Evolutionary conservation across 2,329 filamentous ascomycete species (phyloP).

Genomic region (Diaporthe sp.): DNA sequence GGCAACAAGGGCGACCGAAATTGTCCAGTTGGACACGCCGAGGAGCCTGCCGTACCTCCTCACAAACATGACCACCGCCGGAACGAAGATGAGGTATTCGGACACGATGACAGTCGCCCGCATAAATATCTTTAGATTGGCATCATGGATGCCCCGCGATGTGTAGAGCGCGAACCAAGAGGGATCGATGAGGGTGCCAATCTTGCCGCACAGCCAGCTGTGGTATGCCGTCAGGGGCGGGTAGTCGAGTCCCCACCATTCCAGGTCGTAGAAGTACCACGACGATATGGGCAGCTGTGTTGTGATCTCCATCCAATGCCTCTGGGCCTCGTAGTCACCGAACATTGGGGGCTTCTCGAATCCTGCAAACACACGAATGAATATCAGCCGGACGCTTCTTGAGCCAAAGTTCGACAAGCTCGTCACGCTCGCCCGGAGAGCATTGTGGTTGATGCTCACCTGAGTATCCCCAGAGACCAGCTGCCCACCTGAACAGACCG

Average conservation of each 20-base stretch:
- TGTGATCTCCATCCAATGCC: conserved; percentile 99
- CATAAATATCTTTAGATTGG: conserved; percentile 93
- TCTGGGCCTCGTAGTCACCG: conserved; percentile 97
- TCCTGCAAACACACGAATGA: conserved; percentile 63
- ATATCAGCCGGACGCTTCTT: conserved; percentile 7
- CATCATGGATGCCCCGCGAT: conserved; percentile 86
- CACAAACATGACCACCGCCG: conserved; percentile 87
- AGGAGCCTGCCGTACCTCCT: conserved; percentile 83
- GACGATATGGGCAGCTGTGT: conserved; percentile 89
- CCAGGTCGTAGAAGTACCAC: conserved; percentile 97
- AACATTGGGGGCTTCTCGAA: conserved; percentile 89
- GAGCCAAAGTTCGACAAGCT: not conserved
- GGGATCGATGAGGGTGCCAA: conserved; percentile 84
- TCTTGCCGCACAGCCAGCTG: conserved; percentile 92
- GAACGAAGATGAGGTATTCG: conserved; percentile 91
- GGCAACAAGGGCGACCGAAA: conserved; percentile 87
- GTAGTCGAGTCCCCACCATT: conserved; percentile 99
- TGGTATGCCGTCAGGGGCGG: conserved; percentile 98
- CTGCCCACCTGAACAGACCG: conserved; percentile 94
- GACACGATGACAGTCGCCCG: conserved; percentile 90
- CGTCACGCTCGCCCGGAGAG: conserved; percentile 35
- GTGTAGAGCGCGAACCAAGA: conserved; percentile 89
- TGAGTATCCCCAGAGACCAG: conserved; percentile 95
- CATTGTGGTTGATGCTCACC: conserved; percentile 66
- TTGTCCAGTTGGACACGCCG: conserved; percentile 84